Evolutionary conservation across 208 protist genomes (phyloP).

Genomic region (Vickermania spadyakhi): DNA sequence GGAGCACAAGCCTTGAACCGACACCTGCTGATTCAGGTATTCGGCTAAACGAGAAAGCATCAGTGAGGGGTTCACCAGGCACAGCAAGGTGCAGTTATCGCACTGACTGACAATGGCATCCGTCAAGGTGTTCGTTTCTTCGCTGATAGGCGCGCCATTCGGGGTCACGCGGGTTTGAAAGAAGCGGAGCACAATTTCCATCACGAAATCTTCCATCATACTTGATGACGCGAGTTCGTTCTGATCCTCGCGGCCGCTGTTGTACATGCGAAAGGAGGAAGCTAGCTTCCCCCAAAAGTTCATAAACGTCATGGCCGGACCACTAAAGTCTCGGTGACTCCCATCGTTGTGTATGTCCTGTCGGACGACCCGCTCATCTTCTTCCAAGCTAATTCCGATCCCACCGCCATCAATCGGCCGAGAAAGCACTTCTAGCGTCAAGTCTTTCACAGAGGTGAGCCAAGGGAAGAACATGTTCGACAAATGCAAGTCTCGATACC

Average conservation of each 20-base stretch:
- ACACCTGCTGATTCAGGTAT: conserved; percentile 37
- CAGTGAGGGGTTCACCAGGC: conserved; percentile 26
- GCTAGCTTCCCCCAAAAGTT: conserved; percentile 59
- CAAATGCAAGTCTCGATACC: conserved; percentile 60
- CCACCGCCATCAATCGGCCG: background rate
- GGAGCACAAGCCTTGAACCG: conserved; percentile 26
- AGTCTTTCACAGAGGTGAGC: conserved; percentile 52
- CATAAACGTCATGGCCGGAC: conserved; percentile 48
- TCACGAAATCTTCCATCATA: conserved; percentile 17
- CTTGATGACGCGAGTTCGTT: conserved; percentile 31
- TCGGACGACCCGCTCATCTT: background rate
- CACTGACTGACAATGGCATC: conserved; percentile 49
- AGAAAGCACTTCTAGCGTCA: conserved; percentile 39
- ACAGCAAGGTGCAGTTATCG: conserved; percentile 32
- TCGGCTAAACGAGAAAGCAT: conserved; percentile 40
- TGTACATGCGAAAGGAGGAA: conserved; percentile 51
- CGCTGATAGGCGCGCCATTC: conserved; percentile 3
- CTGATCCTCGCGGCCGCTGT: conserved; percentile 21
- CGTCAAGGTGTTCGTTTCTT: conserved; percentile 33
- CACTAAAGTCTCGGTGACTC: conserved; percentile 56
- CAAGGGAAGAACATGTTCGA: conserved; percentile 32
- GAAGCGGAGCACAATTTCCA: conserved; percentile 26
- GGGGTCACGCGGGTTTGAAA: conserved; percentile 35
- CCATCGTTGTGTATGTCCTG: background rate
- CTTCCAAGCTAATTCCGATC: background rate